Evolutionary conservation across 208 protist genomes (phyloP).

Genomic region (Leishmania tropica): DNA sequence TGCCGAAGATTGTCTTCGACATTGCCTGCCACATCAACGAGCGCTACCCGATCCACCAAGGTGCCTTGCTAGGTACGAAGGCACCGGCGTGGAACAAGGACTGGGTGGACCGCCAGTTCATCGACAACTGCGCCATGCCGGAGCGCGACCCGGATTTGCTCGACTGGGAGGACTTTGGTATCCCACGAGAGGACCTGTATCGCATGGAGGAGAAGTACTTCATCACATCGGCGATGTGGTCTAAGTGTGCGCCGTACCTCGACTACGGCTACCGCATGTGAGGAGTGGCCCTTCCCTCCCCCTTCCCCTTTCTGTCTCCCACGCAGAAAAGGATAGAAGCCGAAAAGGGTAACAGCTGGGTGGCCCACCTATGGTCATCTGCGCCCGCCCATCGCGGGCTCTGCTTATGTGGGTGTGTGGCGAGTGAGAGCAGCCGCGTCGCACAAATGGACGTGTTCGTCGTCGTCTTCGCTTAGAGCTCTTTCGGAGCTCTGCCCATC

Average conservation of each 20-base stretch:
- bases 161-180: constrained; percentile 93
- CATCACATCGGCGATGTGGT: constrained; percentile 86
- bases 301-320: background rate
- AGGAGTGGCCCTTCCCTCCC: background rate
- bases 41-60: constrained; percentile 76
- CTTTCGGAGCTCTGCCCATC: background rate
- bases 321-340: background rate
- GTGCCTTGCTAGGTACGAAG: constrained; percentile 69
- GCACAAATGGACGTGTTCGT: background rate
- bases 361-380: background rate
- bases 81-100: constrained; percentile 85
- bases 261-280: constrained; percentile 78
- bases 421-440: background rate
- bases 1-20: constrained; percentile 77
- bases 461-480: background rate
- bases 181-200: constrained; percentile 89
- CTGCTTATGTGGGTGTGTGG: background rate
- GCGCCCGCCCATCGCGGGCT: background rate
- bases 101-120: constrained; percentile 89
- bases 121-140: constrained; percentile 89
- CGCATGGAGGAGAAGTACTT: constrained; percentile 93
- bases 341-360: background rate
- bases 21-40: constrained; percentile 79
- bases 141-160: constrained; percentile 89
- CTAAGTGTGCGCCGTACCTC: constrained; percentile 71